A percentile compares a stretch with the other conserved stretches of the same genome.
Evolutionary conservation across 2,329 filamentous ascomycete genomes (phyloP).

Genomic region (Microdochium bolleyi): DNA sequence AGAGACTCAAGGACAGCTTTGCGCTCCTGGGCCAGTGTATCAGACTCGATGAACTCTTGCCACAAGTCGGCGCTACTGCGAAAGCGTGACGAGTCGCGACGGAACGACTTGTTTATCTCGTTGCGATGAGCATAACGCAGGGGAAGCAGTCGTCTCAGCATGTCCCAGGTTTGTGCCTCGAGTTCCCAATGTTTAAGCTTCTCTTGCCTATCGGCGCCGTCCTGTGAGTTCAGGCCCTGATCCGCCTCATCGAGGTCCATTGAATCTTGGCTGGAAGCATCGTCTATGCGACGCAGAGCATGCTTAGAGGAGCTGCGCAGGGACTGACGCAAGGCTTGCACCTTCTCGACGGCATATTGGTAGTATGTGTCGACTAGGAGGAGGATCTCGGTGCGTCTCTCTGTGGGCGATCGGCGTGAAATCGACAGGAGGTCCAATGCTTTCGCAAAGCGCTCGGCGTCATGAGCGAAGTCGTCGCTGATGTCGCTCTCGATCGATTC

Average conservation of each 20-base stretch:
- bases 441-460: slow-evolving; percentile 82
- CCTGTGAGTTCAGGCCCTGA: slow-evolving; percentile 16
- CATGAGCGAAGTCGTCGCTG: slow-evolving; percentile 34
- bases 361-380: slow-evolving; percentile 60
- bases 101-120: slow-evolving; percentile 20
- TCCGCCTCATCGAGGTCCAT: slow-evolving; percentile 49
- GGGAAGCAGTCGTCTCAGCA: slow-evolving; percentile 68
- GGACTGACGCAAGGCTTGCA: slow-evolving; percentile 32
- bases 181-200: slow-evolving; percentile 62
- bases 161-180: slow-evolving; percentile 86
- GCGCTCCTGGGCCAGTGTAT: slow-evolving; percentile 69
- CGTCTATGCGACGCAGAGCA: slow-evolving; percentile 17
- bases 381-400: slow-evolving; percentile 59
- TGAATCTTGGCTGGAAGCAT: slow-evolving; percentile 28
- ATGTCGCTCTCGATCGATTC: slow-evolving; percentile 8
- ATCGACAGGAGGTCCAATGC: slow-evolving; percentile 68
- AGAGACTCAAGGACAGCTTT: slow-evolving; percentile 80
- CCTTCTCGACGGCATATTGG: slow-evolving; percentile 40
- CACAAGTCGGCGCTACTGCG: slow-evolving; percentile 33
- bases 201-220: slow-evolving; percentile 13
- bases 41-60: slow-evolving; percentile 65
- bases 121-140: slow-evolving; percentile 48
- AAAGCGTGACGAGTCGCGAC: slow-evolving; percentile 20
- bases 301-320: slow-evolving; percentile 23
- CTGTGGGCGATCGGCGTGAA: slow-evolving; percentile 35